Evolutionary conservation across 1,284 basidiomycete genomes (phyloP), one percentile per base, ranked within the genome.

Genomic region (Cerioporus squamosus): DNA sequence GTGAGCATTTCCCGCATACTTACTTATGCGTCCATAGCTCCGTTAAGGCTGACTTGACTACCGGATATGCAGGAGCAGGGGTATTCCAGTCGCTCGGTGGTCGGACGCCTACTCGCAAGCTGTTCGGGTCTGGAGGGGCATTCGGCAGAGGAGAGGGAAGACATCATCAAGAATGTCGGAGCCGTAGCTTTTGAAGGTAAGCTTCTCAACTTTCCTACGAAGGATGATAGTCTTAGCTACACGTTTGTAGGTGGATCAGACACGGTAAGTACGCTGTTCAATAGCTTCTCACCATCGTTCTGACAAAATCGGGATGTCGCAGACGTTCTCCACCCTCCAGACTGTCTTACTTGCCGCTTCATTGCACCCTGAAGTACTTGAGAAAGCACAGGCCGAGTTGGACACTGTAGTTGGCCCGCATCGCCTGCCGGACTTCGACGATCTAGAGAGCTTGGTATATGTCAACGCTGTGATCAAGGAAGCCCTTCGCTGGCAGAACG

Each of bases 381-480:
- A 45, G 10, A 68, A 63, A 18, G 73, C 73, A 1, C 73, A 72
- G 45, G 65, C 63, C 17, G 71, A 77, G 46, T 55, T 76, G 15
- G 73, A 75, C 53, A 42, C 51, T 0, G 72, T 75, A 9, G 63
- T 75, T 17, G 73, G 74, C 17, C 54, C 51, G 2, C 20, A 55
- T 17, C 57, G 74, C 17, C 57, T 77, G 1, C 76, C 77, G 0
- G 65, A 62, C 2, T 70, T 74, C 38, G 61, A 58, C 4, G 75
- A 78, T 55, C 43, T 60, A 14, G 46, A 59, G 2, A 57, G 54
- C 8, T 59, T 77, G 8, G 68, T 71, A 1, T 76, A 74, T 54
- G 57, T 76, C 23, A 53, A 69, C 9, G 73, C 71, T 0, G 55
- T 72, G 17, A 63, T 75, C 9, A 68, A 71, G 47, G 77, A 78